phyloP scores from a whole-genome alignment of 192 early-diverging fungal species.

The Chytriomyces sp. region DNA sequence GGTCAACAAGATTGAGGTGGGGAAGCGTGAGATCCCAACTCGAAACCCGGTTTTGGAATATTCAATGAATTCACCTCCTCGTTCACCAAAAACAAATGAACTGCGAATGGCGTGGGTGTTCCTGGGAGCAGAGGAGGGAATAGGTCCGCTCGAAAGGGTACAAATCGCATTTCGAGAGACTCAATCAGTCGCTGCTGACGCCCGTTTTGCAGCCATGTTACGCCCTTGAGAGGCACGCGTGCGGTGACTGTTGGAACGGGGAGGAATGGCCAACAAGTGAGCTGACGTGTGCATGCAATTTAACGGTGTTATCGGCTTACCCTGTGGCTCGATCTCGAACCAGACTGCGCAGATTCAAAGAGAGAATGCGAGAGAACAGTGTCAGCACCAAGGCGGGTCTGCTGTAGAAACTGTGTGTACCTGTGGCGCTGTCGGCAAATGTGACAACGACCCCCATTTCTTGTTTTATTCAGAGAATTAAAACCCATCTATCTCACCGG shows the following conservation, averaged over 20 bases:
- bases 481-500: neutral
- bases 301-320: conserved; percentile 25
- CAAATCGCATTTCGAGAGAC: conserved; percentile 49
- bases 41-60: neutral
- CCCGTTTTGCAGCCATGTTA: conserved; percentile 24
- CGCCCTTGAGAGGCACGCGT: conserved; percentile 29
- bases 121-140: conserved; percentile 54
- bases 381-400: no score
- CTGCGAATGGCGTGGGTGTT: conserved; percentile 60
- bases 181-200: conserved; percentile 38
- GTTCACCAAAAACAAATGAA: conserved; percentile 81
- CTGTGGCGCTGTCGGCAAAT: neutral
- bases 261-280: no score
- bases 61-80: conserved; percentile 63
- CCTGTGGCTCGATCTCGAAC: conserved; percentile 45
- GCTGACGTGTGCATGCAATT: no score
- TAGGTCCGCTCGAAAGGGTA: conserved; percentile 48
- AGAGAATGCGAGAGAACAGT: no score
- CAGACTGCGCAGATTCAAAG: conserved; percentile 1
- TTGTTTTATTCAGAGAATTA: conserved; percentile 39
- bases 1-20: neutral
- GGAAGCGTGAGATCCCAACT: neutral
- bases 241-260: no score
- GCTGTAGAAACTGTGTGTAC: no score
- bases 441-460: conserved; percentile 41